These are phyloP conservation scores for Marchantia paleacea DNA, from an alignment of 225 moss, liverwort and hornwort species.

Conservation along the genomic window DNA sequence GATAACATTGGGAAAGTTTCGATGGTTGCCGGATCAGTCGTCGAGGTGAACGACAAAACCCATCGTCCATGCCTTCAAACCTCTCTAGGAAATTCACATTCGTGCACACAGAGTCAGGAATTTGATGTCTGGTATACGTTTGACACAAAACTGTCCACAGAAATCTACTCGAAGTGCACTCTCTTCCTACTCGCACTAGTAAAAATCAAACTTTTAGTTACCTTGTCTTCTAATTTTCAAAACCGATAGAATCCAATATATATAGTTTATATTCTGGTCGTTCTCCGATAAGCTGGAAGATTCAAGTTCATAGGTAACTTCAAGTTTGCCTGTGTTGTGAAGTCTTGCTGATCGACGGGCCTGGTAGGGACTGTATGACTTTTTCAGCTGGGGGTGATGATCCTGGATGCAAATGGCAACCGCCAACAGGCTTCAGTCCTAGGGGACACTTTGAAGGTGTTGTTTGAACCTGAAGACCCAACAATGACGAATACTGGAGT, in stretches of 20 bases:
- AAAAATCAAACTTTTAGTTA: too few species aligned
- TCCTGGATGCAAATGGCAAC: conserved; percentile 22
- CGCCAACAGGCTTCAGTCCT: conserved; percentile 1
- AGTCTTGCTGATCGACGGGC: neutral
- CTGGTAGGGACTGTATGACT: neutral
- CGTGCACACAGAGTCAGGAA: too few species aligned
- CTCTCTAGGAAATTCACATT: neutral
- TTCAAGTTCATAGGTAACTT: too few species aligned
- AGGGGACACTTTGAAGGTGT: conserved; percentile 3
- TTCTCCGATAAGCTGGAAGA: too few species aligned
- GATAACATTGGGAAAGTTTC: conserved; percentile 13
- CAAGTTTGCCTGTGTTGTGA: neutral
- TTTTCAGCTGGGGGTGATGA: conserved; percentile 24
- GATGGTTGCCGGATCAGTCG: conserved; percentile 9
- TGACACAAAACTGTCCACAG: too few species aligned
- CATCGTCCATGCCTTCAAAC: neutral
- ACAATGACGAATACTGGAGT: neutral
- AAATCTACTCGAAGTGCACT: too few species aligned
- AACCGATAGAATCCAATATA: too few species aligned
- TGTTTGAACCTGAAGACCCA: neutral
- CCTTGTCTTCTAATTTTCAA: too few species aligned
- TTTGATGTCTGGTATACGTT: too few species aligned
- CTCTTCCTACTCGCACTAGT: too few species aligned
- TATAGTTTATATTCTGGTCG: too few species aligned
- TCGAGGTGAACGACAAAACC: conserved; percentile 12